Conservation (phyloP, 2,329 filamentous ascomycete genomes). For the Fusarium equiseti region DNA sequence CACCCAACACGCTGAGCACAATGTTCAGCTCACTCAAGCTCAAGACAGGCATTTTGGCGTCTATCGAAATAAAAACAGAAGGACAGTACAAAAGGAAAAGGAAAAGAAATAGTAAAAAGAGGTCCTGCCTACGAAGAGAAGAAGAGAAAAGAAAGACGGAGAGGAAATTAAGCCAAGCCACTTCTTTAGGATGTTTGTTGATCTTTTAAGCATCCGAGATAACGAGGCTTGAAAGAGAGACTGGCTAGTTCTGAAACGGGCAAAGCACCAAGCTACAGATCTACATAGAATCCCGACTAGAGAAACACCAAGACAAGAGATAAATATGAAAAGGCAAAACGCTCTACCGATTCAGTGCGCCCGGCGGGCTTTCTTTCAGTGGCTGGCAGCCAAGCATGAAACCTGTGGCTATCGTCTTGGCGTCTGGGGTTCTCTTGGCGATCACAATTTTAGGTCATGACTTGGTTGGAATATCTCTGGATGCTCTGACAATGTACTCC, state of each 20-base stretch:
- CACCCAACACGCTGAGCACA: slow-evolving; percentile 59
- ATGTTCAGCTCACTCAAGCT: slow-evolving; percentile 66
- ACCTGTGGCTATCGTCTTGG: background rate
- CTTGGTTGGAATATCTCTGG: background rate
- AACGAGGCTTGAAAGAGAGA: background rate
- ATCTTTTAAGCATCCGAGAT: background rate
- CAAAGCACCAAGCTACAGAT: background rate
- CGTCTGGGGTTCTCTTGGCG: background rate
- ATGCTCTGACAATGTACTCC: too few species aligned
- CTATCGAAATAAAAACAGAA: background rate
- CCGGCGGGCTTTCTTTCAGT: background rate
- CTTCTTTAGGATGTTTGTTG: background rate
- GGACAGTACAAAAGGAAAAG: background rate
- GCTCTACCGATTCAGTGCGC: background rate
- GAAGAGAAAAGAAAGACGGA: background rate
- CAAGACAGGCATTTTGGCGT: slow-evolving; percentile 46
- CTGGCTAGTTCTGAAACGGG: background rate
- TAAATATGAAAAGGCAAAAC: too few species aligned
- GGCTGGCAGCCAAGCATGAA: background rate
- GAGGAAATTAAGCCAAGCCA: background rate
- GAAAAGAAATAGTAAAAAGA: background rate
- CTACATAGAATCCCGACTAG: too few species aligned
- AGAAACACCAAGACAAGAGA: background rate
- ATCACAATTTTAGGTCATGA: background rate
- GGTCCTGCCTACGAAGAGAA: slow-evolving; percentile 15